Base-by-base conservation (phyloP, 306 rosid genomes). In the Rubus parviflorus region DNA sequence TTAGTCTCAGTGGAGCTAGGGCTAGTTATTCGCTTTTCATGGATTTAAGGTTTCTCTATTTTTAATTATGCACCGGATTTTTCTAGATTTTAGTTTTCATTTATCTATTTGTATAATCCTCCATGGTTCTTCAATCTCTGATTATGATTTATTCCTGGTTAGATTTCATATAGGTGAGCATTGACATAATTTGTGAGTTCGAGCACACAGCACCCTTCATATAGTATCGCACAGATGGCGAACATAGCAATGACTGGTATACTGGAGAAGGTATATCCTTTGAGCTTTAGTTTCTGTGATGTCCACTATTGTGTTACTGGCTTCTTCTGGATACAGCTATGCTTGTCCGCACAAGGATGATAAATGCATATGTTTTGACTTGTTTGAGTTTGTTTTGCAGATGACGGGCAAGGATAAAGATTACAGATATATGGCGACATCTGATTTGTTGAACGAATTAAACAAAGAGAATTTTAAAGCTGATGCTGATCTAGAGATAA, bases 341-440 rank as follows among this genome's bases (percentile, higher is more conserved):
- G 30, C 16, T 70, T 63, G 35, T 47, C 10, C 47, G 53, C 35
- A 48, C 53, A 48, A 19, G 45, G 11, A 37, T 42, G 46, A 4
- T 42, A 8, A 8, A 4, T 5, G 48, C 38, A 19, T 19, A 1
- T 73, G 42, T 42, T 66, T 43, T 68, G 54, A 66, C 22, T 80
- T 46, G 75, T n/a, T 65, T 38, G 76, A 14, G 17, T 48, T 77
- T 66, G 69, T 72, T 13, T 83, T 74, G 52, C 81, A 94, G 97
- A 94, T 94, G 93, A 91, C 97, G 0, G 98, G 97, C 60, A 94
- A 94, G 80, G 98, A 94, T 89, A 94, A 94, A 81, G 98, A 94
- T 78, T 94, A 79, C 75, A 87, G 98, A 82, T 94, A 94, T 41
- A 94, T 94, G 98, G 98, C 98, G 9, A 94, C 98, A 52, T 94